Evolutionary conservation across 768 basidiomycete species (phyloP).

Genomic region (Galerina sulciceps): DNA sequence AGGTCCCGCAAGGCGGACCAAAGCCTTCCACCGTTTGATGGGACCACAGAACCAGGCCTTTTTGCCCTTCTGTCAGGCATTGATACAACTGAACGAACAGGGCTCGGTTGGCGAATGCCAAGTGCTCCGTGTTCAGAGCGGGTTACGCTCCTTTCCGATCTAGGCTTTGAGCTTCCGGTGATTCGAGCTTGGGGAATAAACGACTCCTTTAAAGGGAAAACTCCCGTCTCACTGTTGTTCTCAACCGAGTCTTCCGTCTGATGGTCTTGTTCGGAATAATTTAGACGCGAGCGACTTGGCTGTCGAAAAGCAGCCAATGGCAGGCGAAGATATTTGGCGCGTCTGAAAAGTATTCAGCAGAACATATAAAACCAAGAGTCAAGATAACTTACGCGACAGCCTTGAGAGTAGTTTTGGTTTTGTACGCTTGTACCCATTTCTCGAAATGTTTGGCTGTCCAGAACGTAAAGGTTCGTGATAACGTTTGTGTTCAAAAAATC

Average conservation of each 20-base stretch:
- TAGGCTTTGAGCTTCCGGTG: slow-evolving; percentile 7
- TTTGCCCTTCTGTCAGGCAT: slow-evolving; percentile 23
- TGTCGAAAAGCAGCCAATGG: slow-evolving; percentile 57
- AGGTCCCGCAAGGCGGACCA: slow-evolving; percentile 26
- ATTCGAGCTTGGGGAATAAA: slow-evolving; percentile 1
- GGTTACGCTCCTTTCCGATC: slow-evolving; percentile 26
- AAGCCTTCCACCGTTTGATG: slow-evolving; percentile 19
- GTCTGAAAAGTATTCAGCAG: slow-evolving; percentile 45
- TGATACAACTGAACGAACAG: slow-evolving; percentile 29
- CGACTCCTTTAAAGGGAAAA: slow-evolving; percentile 9
- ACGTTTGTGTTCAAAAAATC: not conserved
- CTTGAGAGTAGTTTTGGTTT: slow-evolving; percentile 73
- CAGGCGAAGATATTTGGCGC: slow-evolving; percentile 80
- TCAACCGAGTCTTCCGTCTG: slow-evolving; percentile 21
- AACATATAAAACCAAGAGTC: not conserved
- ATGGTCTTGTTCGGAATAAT: slow-evolving; percentile 15
- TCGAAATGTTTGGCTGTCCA: slow-evolving; percentile 54
- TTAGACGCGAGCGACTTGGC: slow-evolving; percentile 23
- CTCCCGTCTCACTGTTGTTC: slow-evolving; percentile 33
- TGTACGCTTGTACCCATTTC: slow-evolving; percentile 72
- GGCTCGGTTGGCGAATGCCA: slow-evolving; percentile 22
- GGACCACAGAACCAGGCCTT: slow-evolving; percentile 10
- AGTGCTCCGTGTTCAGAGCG: slow-evolving; percentile 24
- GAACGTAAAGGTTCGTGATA: not conserved
- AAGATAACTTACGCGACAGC: slow-evolving; percentile 75